Base-by-base conservation (phyloP, 192 early-diverging fungal species). In the Coemansia sp. region DNA sequence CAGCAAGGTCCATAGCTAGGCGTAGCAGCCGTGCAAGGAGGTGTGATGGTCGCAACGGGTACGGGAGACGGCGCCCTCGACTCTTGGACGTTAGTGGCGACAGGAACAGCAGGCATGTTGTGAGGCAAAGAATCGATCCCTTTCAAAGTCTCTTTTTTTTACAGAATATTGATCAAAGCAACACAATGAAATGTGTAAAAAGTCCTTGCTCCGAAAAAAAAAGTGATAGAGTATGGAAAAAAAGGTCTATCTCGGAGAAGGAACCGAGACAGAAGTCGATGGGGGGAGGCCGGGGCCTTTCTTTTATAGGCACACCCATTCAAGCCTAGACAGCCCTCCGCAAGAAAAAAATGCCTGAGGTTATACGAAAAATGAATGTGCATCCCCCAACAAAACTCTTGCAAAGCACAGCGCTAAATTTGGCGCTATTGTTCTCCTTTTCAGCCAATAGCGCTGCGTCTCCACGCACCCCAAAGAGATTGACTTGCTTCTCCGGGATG, bases 221-320 rank as follows among this genome's bases (percentile, higher is more conserved):
- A 60, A 42, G 59, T 68, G 64, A 65, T 73, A 76, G 64, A 42
- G 56, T 64, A 67, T 61, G 69, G n/a, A n/a, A 70, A 61, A 41
- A 82, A 82, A 76, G 57, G 70, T 64, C 74, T 66, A 82, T 70
- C 79, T 82, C 79, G 79, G 79, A 82, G 79, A 82, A 76, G 79
- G 79, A 56, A 82, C 74, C 70, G 56, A 66, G 70, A 59, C 79
- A 33, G 70, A 52, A 35, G 70, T 47, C 58, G 26, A 43, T 39
- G 37, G 60, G 37, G 60, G 58, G 52, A 37, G 55, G 45, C 56
- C 41, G 23, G 25, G 26, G 21, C 42, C 50, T 18, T 12, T 50
- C 66, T 73, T 81, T 81, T 81, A 81, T 81, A 82, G 65, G 20
- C 53, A n/a, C 23, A 25, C 6, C 33, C n/a, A 18, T 56, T 18